Base-by-base conservation (phyloP, 2,329 filamentous ascomycete genomes). In the Colletotrichum lentis region DNA sequence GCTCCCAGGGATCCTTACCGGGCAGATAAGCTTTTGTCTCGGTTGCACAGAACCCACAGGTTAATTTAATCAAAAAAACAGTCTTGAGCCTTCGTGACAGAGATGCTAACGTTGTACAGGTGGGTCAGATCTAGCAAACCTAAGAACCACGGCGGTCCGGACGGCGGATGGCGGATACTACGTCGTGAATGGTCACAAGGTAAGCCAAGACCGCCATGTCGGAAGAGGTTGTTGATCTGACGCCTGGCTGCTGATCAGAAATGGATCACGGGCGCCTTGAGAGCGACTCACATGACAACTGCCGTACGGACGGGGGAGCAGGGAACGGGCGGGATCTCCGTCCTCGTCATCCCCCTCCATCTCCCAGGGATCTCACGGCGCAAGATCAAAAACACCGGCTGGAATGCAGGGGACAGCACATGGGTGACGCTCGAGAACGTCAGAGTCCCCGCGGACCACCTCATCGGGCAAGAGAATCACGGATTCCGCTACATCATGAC, bases 251-350 rank as follows among this genome's bases (percentile, higher is more conserved):
- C 6, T 5, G 3, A 11, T 27, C 18, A 91, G 80, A 90, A 90
- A 75, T 90, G 87, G 87, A 90, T 91, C 71, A 90, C 88, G 0
- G 87, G 86, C 54, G 85, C 81, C 16, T 82, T 86, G 2, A 87
- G 82, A 80, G 85, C 88, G 7, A 83, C 87, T 59, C 87, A 87
- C 73, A 84, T 85, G 74, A 88, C 87, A 0, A 86, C 88, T 20
- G 88, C 88, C 1, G 87, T 89, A 5, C 80, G 87, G 12, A 90
- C 87, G 0, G 86, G 86, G 5, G 84, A 81, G 0, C 75, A 82
- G 0, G 87, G 87, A 12, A 80, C 80, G 56, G 72, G 72, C 3
- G 87, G 87, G 5, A 81, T 90, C 41, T 87, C 85, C 0, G 79
- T 88, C 1, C 76, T 90, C 2, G 83, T 90, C 3, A 86, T 90